Percentiles rank a stretch among this genome's conserved stretches.
Conservation (phyloP, 2,329 filamentous ascomycete genomes). For the Pseudocercospora fijiensis region DNA sequence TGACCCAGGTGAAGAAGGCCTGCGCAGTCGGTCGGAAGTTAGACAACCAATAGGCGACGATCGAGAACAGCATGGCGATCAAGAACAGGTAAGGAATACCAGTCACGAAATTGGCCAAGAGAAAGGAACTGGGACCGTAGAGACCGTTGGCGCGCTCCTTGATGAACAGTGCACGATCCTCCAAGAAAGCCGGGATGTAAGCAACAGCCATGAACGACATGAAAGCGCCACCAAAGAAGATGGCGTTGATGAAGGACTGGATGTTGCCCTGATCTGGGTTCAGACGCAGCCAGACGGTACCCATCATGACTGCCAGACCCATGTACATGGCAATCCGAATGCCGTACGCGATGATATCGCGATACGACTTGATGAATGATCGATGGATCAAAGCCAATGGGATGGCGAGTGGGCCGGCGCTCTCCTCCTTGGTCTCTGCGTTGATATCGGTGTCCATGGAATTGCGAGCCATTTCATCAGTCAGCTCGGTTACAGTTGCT, state of each 20-base stretch:
- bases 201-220: conserved; percentile 61
- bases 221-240: conserved; percentile 55
- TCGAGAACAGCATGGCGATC: conserved; percentile 71
- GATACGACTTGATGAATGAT: conserved; percentile 78
- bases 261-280: conserved; percentile 68
- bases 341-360: conserved; percentile 80
- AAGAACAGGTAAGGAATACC: conserved; percentile 76
- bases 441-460: conserved; percentile 36
- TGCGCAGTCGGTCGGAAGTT: conserved; percentile 65
- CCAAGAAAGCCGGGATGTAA: conserved; percentile 77
- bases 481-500: conserved; percentile 37
- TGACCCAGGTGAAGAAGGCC: conserved; percentile 73
- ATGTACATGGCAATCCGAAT: conserved; percentile 82
- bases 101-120: conserved; percentile 75
- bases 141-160: conserved; percentile 79
- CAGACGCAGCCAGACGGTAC: conserved; percentile 79
- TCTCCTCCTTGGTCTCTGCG: conserved; percentile 32
- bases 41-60: conserved; percentile 74
- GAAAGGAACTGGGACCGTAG: conserved; percentile 68
- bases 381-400: conserved; percentile 70
- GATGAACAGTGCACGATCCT: conserved; percentile 67
- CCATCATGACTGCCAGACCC: conserved; percentile 79
- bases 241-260: conserved; percentile 77
- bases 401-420: conserved; percentile 52
- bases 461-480: conserved; percentile 39